Percentiles rank a stretch among this genome's conserved stretches.
Evolutionary conservation across 257 asterid genomes (phyloP).

Genomic region (Nicotiana obtusifolia): DNA sequence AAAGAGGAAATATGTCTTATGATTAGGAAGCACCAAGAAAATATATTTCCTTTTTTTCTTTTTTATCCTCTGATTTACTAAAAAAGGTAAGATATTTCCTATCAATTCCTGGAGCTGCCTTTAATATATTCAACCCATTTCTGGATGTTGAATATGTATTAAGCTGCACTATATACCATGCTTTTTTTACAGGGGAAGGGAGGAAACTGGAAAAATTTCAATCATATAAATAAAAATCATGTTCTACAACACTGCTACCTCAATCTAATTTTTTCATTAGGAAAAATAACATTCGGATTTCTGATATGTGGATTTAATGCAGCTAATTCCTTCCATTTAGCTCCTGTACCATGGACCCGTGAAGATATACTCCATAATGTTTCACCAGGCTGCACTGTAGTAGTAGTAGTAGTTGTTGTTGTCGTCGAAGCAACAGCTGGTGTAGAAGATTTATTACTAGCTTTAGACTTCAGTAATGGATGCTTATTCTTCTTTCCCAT

Average conservation of each 20-base stretch:
- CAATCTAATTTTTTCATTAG: constrained; percentile 40
- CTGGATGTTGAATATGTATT: too few relatives aligned
- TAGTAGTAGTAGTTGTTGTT: constrained; percentile 23
- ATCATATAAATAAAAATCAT: background rate
- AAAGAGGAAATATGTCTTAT: background rate
- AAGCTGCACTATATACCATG: background rate
- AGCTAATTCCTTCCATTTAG: constrained; percentile 46
- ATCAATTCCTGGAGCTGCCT: too few relatives aligned
- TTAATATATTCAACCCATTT: too few relatives aligned
- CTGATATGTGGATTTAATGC: constrained; percentile 50
- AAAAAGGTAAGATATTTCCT: too few relatives aligned
- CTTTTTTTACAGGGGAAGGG: background rate
- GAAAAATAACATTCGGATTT: constrained; percentile 50
- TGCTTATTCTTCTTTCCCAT: constrained; percentile 97
- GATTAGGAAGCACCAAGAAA: too few relatives aligned
- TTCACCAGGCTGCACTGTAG: constrained; percentile 54
- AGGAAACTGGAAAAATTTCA: background rate
- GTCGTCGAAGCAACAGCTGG: constrained; percentile 29
- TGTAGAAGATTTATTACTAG: constrained; percentile 27
- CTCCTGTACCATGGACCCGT: constrained; percentile 50
- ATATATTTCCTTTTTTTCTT: background rate
- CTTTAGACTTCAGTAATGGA: constrained; percentile 63
- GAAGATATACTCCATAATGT: constrained; percentile 80
- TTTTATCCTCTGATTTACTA: too few relatives aligned
- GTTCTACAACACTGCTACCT: constrained; percentile 19